A percentile compares a stretch with the other conserved stretches of the same genome.
These are phyloP conservation scores for Cupressus sempervirens DNA, from an alignment of 75 land plant species.

Conservation along the genomic window DNA sequence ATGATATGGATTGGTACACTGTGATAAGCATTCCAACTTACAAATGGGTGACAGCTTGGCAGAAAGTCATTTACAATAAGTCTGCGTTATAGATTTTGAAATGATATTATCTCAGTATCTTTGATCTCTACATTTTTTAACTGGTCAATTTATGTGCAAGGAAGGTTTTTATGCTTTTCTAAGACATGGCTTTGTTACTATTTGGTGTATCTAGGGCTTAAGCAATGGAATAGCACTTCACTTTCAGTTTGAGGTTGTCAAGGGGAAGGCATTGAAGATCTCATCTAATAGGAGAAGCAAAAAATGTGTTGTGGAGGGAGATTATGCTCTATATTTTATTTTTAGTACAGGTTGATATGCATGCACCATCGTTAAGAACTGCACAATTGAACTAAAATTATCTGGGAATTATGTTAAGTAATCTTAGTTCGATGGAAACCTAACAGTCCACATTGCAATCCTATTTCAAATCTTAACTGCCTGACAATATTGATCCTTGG, in stretches of 20 bases:
- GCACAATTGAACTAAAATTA: not conserved
- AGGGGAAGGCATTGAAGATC: too few relatives aligned
- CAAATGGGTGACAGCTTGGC: not conserved
- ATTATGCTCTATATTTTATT: not conserved
- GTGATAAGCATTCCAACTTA: not conserved
- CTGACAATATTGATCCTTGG: not conserved
- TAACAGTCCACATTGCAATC: not conserved
- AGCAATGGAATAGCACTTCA: too few relatives aligned
- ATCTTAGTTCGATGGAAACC: not conserved
- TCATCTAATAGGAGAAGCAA: not conserved
- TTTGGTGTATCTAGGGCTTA: not conserved
- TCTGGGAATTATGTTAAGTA: not conserved
- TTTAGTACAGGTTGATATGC: not conserved
- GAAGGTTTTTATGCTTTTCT: not conserved
- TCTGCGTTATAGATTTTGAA: not conserved
- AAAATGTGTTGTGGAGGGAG: not conserved
- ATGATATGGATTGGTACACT: not conserved
- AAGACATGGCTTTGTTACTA: not conserved
- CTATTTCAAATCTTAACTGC: not conserved
- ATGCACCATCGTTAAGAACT: not conserved
- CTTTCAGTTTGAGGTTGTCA: too few relatives aligned
- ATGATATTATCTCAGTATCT: not conserved
- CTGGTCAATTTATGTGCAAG: not conserved
- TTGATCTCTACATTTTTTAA: not conserved
- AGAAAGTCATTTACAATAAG: not conserved